These are phyloP conservation scores for Rhynchospora breviuscula DNA, from an alignment of 176 grass and related monocot species.

Conservation along the genomic window DNA sequence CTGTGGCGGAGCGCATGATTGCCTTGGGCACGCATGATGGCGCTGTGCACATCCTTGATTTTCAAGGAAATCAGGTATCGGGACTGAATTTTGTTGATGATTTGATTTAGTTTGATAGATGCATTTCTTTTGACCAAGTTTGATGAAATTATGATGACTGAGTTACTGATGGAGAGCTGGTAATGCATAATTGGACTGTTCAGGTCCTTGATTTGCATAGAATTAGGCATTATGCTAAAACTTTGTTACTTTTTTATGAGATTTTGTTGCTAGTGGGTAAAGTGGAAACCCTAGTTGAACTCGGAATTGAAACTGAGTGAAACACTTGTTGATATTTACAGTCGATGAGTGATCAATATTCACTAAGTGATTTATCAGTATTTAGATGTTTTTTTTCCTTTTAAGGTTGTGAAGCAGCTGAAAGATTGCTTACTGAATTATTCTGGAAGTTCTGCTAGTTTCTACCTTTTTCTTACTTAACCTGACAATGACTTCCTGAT, in stretches of 20 bases:
- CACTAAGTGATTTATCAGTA: background rate
- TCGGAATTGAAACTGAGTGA: background rate
- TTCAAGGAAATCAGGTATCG: constrained; percentile 90
- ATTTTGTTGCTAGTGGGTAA: background rate
- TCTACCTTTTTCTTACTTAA: constrained; percentile 1
- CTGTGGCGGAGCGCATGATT: constrained; percentile 88
- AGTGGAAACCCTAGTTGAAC: constrained; percentile 2
- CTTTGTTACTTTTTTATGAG: background rate
- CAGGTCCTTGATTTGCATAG: background rate
- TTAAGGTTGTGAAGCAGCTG: background rate
- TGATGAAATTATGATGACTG: background rate
- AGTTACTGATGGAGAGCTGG: background rate
- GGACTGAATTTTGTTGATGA: background rate
- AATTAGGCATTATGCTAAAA: background rate
- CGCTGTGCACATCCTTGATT: constrained; percentile 92
- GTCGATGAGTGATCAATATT: background rate
- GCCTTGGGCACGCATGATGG: constrained; percentile 88
- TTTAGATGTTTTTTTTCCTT: background rate
- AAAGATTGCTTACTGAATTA: background rate
- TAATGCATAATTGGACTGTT: background rate
- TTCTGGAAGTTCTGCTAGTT: background rate
- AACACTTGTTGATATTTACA: background rate
- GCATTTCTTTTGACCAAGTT: background rate
- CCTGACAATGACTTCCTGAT: background rate
- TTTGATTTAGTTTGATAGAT: background rate